Base-by-base conservation (phyloP, 202 grass and related monocot genomes). In the Musa balbisiana region DNA sequence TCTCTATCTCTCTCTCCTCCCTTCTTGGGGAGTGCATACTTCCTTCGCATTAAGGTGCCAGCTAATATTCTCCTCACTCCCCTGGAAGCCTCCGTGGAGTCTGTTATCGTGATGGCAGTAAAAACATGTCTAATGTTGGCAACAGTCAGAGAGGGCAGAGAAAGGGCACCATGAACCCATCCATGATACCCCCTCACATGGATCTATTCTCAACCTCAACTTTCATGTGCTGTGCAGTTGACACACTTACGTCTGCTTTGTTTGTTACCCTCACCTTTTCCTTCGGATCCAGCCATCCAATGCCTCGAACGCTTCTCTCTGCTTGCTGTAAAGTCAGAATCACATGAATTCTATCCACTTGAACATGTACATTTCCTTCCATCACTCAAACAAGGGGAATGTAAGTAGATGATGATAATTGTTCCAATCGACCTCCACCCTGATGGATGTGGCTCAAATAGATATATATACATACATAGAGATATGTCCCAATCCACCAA, bases 251-350 rank as follows among this genome's bases (percentile, higher is more conserved):
- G 19, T 62, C 10, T 62, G 58, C 19, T 62, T 62, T 21, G 20
- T 62, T 62, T 70, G 25, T 70, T 70, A 15, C 16, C 10, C 17
- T 3, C 3, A 3, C 26, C 13, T 69, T 66, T 69, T 16, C 15
- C 66, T 69, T 49, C 49, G 66, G 11, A 68, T 19, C 16, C 27
- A 49, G 14, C 65, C 25, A 43, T 68, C 65, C 17, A 65, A 13
- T 65, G 62, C 10, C 6, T 65, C 62, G 19, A 68, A 8, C 16
- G 2, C 26, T 20, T 70, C 67, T 51, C 43, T 70, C 4, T 51
- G 43, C 49, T 52, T 21, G 67, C 67, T 52, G 67, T 70, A 70
- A 70, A 70, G 67, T 49, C 43, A 12, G 67, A 70, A 20, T 70
- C 67, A 70, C 67, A 20, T 70, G 67, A 16, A 70, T 52, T 49